A percentile compares a stretch with the other conserved stretches of the same genome.
These are phyloP conservation scores for Penicillium salamii DNA, from an alignment of 495 filamentous ascomycete species.

Conservation along the genomic window DNA sequence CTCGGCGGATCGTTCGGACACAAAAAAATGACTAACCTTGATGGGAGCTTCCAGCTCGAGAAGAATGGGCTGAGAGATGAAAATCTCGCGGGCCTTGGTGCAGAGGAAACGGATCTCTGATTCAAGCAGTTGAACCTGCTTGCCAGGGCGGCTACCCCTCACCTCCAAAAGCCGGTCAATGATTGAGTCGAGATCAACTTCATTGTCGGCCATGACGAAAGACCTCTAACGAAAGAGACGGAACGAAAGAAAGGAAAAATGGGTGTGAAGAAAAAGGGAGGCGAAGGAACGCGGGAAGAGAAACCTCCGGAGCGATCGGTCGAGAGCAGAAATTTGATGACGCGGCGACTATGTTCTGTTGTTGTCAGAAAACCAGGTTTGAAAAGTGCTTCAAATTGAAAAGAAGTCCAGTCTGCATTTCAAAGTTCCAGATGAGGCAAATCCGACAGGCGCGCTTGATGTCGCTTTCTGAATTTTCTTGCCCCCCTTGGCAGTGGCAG, in stretches of 20 bases:
- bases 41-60: conserved; percentile 97
- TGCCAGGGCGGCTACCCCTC: conserved; percentile 94
- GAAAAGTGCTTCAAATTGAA: conserved; percentile 9
- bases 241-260: conserved; percentile 23
- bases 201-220: conserved; percentile 87
- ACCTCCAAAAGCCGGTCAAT: conserved; percentile 98
- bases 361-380: conserved; percentile 14
- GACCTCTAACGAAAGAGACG: conserved; percentile 29
- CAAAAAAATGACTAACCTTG: conserved; percentile 65
- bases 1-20: neutral
- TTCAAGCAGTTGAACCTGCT: conserved; percentile 96
- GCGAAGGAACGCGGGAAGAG: conserved; percentile 31
- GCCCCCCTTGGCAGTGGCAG: conserved; percentile 3
- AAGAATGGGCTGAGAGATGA: conserved; percentile 98
- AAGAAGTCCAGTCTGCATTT: conserved; percentile 12
- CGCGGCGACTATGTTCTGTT: conserved; percentile 40
- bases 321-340: conserved; percentile 31
- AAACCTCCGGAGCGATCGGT: conserved; percentile 33
- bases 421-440: conserved; percentile 9
- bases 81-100: conserved; percentile 98
- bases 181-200: conserved; percentile 98
- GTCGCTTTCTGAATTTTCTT: conserved; percentile 14
- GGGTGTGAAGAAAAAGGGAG: conserved; percentile 25
- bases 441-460: conserved; percentile 29
- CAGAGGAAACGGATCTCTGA: conserved; percentile 96